These are phyloP conservation scores for Pyrenula massariospora DNA, from an alignment of 495 filamentous ascomycete species.

Conservation along the genomic window DNA sequence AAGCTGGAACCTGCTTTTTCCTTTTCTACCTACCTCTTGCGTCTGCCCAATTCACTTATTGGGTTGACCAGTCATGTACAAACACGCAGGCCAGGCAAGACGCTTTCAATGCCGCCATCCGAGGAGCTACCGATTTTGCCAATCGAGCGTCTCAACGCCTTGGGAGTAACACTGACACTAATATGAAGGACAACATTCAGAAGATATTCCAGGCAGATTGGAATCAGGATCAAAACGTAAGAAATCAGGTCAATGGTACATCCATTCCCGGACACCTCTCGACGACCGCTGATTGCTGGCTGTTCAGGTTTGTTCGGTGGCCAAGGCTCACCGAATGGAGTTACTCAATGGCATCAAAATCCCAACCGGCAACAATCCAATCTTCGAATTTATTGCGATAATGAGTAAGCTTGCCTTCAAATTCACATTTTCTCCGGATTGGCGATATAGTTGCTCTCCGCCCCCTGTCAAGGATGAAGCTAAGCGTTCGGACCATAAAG, in stretches of 20 bases:
- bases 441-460: not conserved
- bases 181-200: not conserved
- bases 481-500: not conserved
- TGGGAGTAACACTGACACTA: not conserved
- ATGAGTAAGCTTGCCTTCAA: not conserved
- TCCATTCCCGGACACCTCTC: not conserved
- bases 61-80: not conserved
- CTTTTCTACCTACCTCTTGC: not conserved
- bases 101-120: not conserved
- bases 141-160: not conserved
- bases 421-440: not conserved
- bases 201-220: not conserved
- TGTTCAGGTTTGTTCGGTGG: not conserved
- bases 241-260: not conserved
- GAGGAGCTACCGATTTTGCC: not conserved
- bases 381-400: not conserved
- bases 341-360: not conserved
- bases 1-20: too few species aligned
- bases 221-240: not conserved
- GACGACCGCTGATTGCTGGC: too few species aligned
- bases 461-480: not conserved
- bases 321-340: not conserved
- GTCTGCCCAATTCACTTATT: not conserved
- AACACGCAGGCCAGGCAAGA: not conserved
- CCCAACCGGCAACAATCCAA: not conserved